These are phyloP conservation scores for Eragrostis curvula DNA, from an alignment of 176 grass and related monocot species.

Conservation along the genomic window DNA sequence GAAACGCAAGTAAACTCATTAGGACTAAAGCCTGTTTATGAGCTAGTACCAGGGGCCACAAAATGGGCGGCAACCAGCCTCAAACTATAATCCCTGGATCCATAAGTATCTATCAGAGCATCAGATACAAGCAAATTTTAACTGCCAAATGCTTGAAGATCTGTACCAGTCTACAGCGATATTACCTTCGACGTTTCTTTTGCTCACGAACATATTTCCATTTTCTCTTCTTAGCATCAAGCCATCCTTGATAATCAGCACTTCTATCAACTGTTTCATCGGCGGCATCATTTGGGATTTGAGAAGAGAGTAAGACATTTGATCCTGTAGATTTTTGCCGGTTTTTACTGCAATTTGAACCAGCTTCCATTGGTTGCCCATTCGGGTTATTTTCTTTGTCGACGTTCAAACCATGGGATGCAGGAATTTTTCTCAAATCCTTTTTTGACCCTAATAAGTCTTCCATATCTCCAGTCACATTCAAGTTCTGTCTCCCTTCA, in stretches of 20 bases:
- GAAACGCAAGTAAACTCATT: not conserved
- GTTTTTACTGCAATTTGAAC: constrained; percentile 20
- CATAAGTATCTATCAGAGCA: not conserved
- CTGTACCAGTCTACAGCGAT: constrained; percentile 23
- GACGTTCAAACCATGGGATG: constrained; percentile 51
- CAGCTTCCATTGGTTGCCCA: constrained; percentile 49
- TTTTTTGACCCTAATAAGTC: constrained; percentile 59
- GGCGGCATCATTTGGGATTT: constrained; percentile 43
- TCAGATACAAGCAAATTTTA: constrained; percentile 1
- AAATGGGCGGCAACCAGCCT: constrained; percentile 25
- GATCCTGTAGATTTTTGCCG: constrained; percentile 44
- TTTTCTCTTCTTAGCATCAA: constrained; percentile 93
- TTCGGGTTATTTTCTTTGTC: constrained; percentile 70
- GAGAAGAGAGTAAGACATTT: constrained; percentile 38
- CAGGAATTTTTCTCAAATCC: constrained; percentile 38
- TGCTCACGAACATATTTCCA: constrained; percentile 75
- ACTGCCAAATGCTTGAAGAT: not conserved
- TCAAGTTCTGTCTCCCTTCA: constrained; percentile 46
- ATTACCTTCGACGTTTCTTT: constrained; percentile 79
- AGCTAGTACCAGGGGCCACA: not conserved
- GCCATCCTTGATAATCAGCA: constrained; percentile 90
- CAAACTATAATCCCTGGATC: constrained; percentile 3
- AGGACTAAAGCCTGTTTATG: not conserved
- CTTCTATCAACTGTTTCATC: constrained; percentile 62
- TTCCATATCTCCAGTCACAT: constrained; percentile 70